Base-by-base conservation (phyloP, 768 basidiomycete species). In the Arthromyces matolae region DNA sequence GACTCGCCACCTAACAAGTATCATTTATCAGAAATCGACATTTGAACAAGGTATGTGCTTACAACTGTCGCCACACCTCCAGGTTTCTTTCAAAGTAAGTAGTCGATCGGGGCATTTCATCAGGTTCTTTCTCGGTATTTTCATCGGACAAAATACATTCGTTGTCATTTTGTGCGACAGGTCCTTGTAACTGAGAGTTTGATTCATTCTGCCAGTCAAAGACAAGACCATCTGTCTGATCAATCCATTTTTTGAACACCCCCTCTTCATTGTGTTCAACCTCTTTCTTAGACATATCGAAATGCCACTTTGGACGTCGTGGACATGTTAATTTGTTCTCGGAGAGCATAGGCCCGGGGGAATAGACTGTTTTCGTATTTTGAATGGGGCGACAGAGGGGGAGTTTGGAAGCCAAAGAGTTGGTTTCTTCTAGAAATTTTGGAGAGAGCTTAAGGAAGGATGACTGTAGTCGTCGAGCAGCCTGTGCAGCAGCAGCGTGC, bases 1-100 rank as follows among this genome's bases (percentile, higher is more conserved):
- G 18, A 96, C 94, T 29, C 95, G 81, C 95, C 95, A 97, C 56
- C 88, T 91, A 57, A n/a, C n/a, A n/a, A n/a, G n/a, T n/a, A n/a
- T n/a, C n/a, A n/a, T n/a, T n/a, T n/a, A n/a, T n/a, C n/a, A n/a
- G n/a, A n/a, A n/a, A n/a, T n/a, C n/a, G n/a, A n/a, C n/a, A n/a
- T n/a, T n/a, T n/a, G 3, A 37, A 13, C 18, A 35, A 23, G 23
- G 13, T n/a, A 23, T 10, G 39, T 27, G 27, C 32, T n/a, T 64
- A 90, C 82, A 97, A 69, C 69, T 97, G 95, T 53, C 94, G 70
- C 93, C 93, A 97, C 12, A 96, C 93, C 61, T 96, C 89, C 36
- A 96, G 59, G 63, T 97, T 96, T 33, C 89, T 78, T 66, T 96
- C 93, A 63, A 83, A 96, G 65, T 85, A 84, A 1, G 86, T 84